Evolutionary conservation across 2,329 filamentous ascomycete species (phyloP).

Genomic region (Apiospora sp.): DNA sequence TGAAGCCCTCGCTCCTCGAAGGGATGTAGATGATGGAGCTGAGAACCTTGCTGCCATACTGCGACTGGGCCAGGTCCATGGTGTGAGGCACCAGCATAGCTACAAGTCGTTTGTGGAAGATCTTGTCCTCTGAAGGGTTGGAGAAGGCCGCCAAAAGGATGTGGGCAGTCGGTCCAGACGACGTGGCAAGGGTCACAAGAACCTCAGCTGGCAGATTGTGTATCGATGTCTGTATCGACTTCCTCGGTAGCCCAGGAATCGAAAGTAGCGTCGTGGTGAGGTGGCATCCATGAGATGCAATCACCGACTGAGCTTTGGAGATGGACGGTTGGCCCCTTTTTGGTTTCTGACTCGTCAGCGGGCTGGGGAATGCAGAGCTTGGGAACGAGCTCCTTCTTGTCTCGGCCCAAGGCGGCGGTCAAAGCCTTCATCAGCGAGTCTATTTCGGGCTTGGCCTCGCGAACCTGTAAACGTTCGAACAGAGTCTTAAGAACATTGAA

Average conservation of each 20-base stretch:
- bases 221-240: constrained; percentile 77
- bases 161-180: constrained; percentile 57
- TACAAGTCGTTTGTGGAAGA: constrained; percentile 64
- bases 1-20: constrained; percentile 55
- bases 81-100: constrained; percentile 55
- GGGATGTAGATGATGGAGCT: constrained; percentile 58
- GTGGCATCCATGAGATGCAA: constrained; percentile 77
- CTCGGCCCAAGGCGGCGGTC: constrained; percentile 55
- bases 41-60: constrained; percentile 60
- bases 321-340: constrained; percentile 46
- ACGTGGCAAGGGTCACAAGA: constrained; percentile 70
- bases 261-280: constrained; percentile 82
- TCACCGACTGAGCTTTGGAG: constrained; percentile 64
- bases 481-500: constrained; percentile 82
- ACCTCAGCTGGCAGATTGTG: constrained; percentile 63
- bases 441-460: constrained; percentile 64
- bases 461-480: constrained; percentile 81
- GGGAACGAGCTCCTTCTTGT: constrained; percentile 56
- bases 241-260: constrained; percentile 72
- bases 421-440: constrained; percentile 57
- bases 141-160: constrained; percentile 60
- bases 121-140: constrained; percentile 55
- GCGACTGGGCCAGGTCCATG: constrained; percentile 56
- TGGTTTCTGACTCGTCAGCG: constrained; percentile 42
- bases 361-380: constrained; percentile 57